These are phyloP conservation scores for Hansenula sp. DNA, from an alignment of 1,139 yeast species.

Conservation along the genomic window DNA sequence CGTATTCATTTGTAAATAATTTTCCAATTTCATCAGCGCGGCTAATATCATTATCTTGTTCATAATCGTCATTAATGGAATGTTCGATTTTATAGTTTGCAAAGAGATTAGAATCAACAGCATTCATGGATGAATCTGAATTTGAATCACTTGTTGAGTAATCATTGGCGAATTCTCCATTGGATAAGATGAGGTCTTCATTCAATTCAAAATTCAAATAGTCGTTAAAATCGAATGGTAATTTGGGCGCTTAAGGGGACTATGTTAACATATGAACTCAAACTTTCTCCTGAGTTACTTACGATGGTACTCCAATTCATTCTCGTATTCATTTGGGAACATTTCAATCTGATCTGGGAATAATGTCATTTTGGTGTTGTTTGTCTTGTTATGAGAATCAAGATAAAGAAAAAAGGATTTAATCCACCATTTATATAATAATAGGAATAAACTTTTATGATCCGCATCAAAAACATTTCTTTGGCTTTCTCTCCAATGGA, in stretches of 20 bases:
- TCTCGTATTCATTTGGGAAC: background rate
- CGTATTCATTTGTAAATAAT: no score
- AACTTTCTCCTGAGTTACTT: no score
- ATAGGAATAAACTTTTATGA: no score
- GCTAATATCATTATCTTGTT: background rate
- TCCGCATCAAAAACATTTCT: no score
- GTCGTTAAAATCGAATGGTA: slow-evolving; percentile 22
- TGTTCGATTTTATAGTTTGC: background rate
- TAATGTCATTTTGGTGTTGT: background rate
- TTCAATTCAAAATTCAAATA: slow-evolving; percentile 20
- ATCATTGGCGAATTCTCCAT: slow-evolving; percentile 17
- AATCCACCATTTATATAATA: no score
- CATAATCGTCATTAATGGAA: background rate
- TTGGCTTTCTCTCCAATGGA: no score
- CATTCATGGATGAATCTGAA: no score
- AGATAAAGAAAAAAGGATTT: no score
- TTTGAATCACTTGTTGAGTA: slow-evolving; percentile 4
- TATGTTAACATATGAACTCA: background rate
- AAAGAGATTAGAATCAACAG: no score
- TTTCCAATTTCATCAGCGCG: slow-evolving; percentile 1
- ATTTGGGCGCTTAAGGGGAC: slow-evolving; percentile 9
- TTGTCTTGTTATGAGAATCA: background rate
- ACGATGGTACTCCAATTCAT: background rate
- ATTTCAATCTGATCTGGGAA: background rate
- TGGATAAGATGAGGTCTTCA: slow-evolving; percentile 16